These are phyloP conservation scores for Aristolochia fimbriata DNA, from an alignment of 164 flowering plant species.

Conservation along the genomic window DNA sequence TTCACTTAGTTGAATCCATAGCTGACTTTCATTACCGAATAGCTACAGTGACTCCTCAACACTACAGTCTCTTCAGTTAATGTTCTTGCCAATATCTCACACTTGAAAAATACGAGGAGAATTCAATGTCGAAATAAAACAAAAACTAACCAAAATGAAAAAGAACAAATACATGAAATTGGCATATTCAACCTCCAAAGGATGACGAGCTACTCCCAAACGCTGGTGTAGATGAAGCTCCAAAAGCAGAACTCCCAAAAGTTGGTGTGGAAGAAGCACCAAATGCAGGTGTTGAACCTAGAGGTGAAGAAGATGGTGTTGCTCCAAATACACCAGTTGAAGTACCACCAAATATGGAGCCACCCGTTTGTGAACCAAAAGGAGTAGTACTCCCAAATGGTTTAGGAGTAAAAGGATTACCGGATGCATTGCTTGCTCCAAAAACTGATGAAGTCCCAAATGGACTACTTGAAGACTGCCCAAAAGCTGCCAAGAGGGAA, in stretches of 20 bases:
- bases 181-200: constrained; percentile 45
- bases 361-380: constrained; percentile 83
- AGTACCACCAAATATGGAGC: constrained; percentile 81
- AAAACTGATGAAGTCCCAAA: constrained; percentile 77
- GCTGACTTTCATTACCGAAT: too few relatives aligned
- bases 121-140: not conserved
- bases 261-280: constrained; percentile 78
- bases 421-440: constrained; percentile 56
- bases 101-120: too few relatives aligned
- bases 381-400: constrained; percentile 75
- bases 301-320: constrained; percentile 56
- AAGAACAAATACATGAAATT: not conserved
- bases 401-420: constrained; percentile 89
- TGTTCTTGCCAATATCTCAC: too few relatives aligned
- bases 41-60: too few relatives aligned
- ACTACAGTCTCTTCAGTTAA: too few relatives aligned
- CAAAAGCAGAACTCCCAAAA: constrained; percentile 70
- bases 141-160: not conserved
- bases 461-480: constrained; percentile 81
- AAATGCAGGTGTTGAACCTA: constrained; percentile 57
- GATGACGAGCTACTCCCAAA: constrained; percentile 62
- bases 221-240: constrained; percentile 63
- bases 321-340: constrained; percentile 94
- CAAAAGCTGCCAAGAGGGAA: constrained; percentile 59
- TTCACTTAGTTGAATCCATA: too few relatives aligned